These are phyloP conservation scores for Mycena maculata DNA, from an alignment of 768 basidiomycete species.

Conservation along the genomic window DNA sequence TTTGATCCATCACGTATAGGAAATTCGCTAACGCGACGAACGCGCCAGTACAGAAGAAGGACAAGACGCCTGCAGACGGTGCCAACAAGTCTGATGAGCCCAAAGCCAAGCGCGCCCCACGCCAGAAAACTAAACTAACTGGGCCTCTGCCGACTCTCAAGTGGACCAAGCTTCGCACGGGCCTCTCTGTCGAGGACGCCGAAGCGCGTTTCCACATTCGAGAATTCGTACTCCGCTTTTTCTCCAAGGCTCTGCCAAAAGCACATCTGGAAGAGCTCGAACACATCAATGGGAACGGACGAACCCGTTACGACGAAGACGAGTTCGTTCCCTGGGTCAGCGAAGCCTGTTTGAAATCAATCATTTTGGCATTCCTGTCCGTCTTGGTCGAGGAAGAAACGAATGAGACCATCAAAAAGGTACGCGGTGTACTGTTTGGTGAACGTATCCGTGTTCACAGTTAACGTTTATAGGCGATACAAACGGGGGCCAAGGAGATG, in stretches of 20 bases:
- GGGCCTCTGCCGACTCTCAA: constrained; percentile 54
- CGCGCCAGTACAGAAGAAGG: constrained; percentile 23
- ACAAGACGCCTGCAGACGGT: constrained; percentile 4
- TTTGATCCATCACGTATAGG: constrained; percentile 12
- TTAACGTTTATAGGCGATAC: constrained; percentile 49
- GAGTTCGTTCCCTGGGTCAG: constrained; percentile 69
- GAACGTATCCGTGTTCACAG: not conserved
- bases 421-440: constrained; percentile 28
- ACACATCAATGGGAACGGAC: constrained; percentile 54
- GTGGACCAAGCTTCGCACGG: constrained; percentile 65
- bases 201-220: constrained; percentile 77
- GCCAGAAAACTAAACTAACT: constrained; percentile 44
- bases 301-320: constrained; percentile 50
- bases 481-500: constrained; percentile 62
- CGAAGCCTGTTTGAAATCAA: constrained; percentile 71
- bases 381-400: constrained; percentile 58
- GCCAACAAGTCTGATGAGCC: constrained; percentile 26
- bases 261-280: constrained; percentile 74
- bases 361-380: constrained; percentile 71
- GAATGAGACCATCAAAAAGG: constrained; percentile 51
- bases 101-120: constrained; percentile 41
- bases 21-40: constrained; percentile 27
- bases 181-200: constrained; percentile 58
- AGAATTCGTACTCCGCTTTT: constrained; percentile 73
- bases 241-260: constrained; percentile 60